Conservation (phyloP, 352 stramenopile species). For the Pythium chondricola region DNA sequence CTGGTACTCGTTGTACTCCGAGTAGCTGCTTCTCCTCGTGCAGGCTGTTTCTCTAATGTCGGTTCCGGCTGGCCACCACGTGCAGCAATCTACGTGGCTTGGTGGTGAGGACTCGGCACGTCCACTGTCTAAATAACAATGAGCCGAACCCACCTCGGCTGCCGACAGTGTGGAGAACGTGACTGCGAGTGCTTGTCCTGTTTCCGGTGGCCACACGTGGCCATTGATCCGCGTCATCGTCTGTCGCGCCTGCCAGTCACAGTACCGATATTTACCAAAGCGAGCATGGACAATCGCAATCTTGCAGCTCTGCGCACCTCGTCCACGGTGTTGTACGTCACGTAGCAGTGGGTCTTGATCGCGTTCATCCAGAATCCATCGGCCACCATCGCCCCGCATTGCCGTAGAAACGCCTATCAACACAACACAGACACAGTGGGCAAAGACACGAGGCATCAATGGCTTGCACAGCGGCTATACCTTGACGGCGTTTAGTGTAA, state of each 20-base stretch:
- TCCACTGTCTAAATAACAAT: not conserved
- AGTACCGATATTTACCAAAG: no score
- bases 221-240: constrained; percentile 43
- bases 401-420: constrained; percentile 53
- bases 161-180: constrained; percentile 34
- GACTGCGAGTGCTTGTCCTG: constrained; percentile 35
- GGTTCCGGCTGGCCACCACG: no score
- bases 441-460: not conserved
- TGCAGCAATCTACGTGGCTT: no score
- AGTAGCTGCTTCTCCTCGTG: no score
- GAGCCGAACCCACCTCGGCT: constrained; percentile 30
- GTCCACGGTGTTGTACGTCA: constrained; percentile 40
- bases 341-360: constrained; percentile 87
- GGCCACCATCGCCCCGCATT: constrained; percentile 48
- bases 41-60: no score
- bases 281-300: no score
- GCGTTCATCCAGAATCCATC: constrained; percentile 83
- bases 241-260: constrained; percentile 44
- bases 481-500: constrained; percentile 73
- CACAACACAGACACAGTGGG: no score
- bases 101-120: not conserved
- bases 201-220: constrained; percentile 59
- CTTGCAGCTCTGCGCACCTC: no score
- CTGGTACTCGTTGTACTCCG: no score
- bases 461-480: constrained; percentile 16